Percentiles rank a stretch among this genome's conserved stretches.
phyloP scores from a whole-genome alignment of 495 filamentous ascomycete genomes.

The Neurospora tetraspora region DNA sequence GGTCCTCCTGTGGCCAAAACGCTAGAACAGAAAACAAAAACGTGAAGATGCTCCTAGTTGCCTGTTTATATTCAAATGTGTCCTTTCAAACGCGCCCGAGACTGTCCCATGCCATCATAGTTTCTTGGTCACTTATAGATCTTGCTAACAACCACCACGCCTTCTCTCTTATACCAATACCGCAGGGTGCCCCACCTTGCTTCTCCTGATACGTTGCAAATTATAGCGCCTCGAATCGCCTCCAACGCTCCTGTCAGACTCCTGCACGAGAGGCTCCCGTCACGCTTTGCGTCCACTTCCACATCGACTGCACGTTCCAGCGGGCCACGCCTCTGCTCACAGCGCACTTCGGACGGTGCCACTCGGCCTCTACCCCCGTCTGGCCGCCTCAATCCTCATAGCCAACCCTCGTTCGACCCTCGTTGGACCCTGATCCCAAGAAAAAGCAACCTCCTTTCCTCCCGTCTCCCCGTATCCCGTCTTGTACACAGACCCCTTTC shows the following conservation, averaged over 20 bases:
- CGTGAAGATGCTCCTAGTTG: not conserved
- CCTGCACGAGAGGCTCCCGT: not conserved
- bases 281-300: not conserved
- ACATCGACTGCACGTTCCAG: not conserved
- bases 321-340: not conserved
- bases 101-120: not conserved
- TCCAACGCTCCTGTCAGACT: not conserved
- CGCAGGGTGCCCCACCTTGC: not conserved
- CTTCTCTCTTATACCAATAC: not conserved
- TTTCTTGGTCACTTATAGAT: not conserved
- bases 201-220: not conserved
- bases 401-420: conserved; percentile 4
- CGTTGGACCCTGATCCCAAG: conserved; percentile 6
- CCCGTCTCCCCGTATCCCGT: not conserved
- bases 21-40: not conserved
- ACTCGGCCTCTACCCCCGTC: not conserved
- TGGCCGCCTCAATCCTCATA: not conserved
- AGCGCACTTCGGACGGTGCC: not conserved
- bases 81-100: not conserved
- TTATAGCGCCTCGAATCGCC: not conserved
- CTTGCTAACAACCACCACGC: not conserved
- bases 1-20: not conserved
- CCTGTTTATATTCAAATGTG: not conserved
- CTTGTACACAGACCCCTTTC: not conserved
- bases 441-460: conserved; percentile 11